Evolutionary conservation across 2,329 filamentous ascomycete genomes (phyloP), one percentile per base, ranked within the genome.

Genomic region (Aspergillus fumigatus): DNA sequence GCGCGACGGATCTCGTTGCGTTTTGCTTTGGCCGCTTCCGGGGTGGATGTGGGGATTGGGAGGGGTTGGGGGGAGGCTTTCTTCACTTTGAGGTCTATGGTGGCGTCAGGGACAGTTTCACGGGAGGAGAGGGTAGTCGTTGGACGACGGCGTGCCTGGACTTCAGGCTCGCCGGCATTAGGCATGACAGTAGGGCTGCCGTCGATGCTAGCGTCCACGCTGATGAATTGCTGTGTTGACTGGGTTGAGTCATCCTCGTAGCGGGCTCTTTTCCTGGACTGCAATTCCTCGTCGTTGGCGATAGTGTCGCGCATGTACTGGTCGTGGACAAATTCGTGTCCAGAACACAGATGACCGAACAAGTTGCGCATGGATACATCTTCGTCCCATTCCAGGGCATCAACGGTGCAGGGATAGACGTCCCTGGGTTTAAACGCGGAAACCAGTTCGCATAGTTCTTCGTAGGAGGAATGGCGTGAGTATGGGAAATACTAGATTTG

Each of bases 391-490:
- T 75, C 75, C 0, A 72, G 65, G 17, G 81, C 73, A 58, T 90
- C 81, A 1, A 88, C 84, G 0, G 91, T 96, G 67, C 92, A 96
- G 0, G 92, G 91, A 77, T 88, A 89, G 2, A 97, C 78, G 64
- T 97, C 91, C 48, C 76, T 84, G 0, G 92, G 92, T 27, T 77
- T 82, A 64, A 97, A 89, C 0, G 80, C 78, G 3, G 78, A 70
- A 1, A 96, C 79, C 0, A 97, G 75, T 53, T 85, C 75, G 60
- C 90, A 88, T 2, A 96, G 81, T 69, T 97, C 93, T 0, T 79
- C 77, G 58, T 94, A 93, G 0, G 90, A 96, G 0, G 93, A 95
- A 71, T 97, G 93, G 1, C 93, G 84, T 0, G 93, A 93, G 67
- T 92, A 97, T 0, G 92, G 90, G 62, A 96, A 97, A 21, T 76